Evolutionary conservation across 345 rosid genomes (phyloP).

Genomic region (Eucalyptus erythrocorys): DNA sequence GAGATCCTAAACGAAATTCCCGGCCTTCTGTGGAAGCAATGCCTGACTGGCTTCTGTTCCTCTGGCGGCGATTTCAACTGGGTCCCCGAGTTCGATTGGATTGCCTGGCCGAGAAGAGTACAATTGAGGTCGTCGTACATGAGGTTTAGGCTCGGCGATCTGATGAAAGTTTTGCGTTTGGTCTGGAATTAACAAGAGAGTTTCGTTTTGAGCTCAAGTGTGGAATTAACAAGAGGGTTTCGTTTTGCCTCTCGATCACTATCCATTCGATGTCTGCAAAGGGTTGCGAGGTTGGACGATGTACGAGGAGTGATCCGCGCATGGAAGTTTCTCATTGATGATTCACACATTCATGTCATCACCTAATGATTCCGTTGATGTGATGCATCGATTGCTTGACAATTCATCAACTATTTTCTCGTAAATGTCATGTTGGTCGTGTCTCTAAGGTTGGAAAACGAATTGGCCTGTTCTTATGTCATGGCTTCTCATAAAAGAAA

Average conservation of each 20-base stretch:
- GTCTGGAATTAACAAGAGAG: not conserved
- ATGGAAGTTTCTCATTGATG: not conserved
- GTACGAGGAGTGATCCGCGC: not conserved
- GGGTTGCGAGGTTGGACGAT: not conserved
- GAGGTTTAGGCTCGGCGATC: accelerated
- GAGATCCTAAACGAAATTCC: not conserved
- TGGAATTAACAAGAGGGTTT: no score
- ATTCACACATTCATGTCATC: not conserved
- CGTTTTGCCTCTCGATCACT: not conserved
- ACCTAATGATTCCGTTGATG: not conserved
- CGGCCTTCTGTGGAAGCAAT: not conserved
- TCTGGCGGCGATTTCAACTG: not conserved
- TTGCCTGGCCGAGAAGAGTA: not conserved
- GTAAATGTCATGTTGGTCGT: not conserved
- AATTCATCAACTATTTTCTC: not conserved
- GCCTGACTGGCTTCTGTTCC: not conserved
- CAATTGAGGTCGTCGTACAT: not conserved
- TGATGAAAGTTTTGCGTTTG: not conserved
- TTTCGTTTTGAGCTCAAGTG: not conserved
- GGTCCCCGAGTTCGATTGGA: not conserved
- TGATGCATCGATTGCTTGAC: not conserved
- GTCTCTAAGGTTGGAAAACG: no score
- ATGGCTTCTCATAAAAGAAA: no score
- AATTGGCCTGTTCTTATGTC: no score
- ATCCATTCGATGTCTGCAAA: not conserved